These are phyloP conservation scores for Fistulifera solaris DNA, from an alignment of 108 stramenopile genomes.

Conservation along the genomic window DNA sequence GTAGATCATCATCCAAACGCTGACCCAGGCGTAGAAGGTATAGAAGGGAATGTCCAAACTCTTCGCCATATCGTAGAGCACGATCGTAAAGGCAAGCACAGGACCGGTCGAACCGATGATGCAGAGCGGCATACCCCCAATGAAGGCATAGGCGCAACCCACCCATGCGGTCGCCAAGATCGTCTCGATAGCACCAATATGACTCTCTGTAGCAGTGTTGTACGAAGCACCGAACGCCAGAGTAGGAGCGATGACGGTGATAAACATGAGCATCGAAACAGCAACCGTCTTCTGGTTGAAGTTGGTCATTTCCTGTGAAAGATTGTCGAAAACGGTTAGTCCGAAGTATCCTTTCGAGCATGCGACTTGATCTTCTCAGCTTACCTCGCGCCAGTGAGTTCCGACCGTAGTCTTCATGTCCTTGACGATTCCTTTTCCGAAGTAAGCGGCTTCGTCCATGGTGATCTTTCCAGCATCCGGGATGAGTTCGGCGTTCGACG, in stretches of 20 bases:
- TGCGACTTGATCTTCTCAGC: background rate
- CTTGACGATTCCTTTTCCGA: slow-evolving; percentile 29
- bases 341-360: too few species aligned
- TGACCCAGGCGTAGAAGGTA: slow-evolving; percentile 29
- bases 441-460: slow-evolving; percentile 13
- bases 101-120: slow-evolving; percentile 45
- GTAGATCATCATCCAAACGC: slow-evolving; percentile 23
- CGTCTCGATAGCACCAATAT: slow-evolving; percentile 45
- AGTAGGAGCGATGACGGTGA: slow-evolving; percentile 70
- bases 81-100: slow-evolving; percentile 28
- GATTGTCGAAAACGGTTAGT: too few species aligned
- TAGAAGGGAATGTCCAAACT: slow-evolving; percentile 33
- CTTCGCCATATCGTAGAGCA: slow-evolving; percentile 23
- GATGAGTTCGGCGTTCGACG: background rate
- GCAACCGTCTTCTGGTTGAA: slow-evolving; percentile 39
- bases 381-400: slow-evolving; percentile 16
- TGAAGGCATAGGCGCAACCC: slow-evolving; percentile 23
- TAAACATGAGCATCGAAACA: slow-evolving; percentile 56
- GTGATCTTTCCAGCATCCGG: background rate
- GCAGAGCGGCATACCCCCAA: slow-evolving; percentile 31
- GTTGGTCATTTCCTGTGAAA: slow-evolving; percentile 34
- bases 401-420: slow-evolving; percentile 26
- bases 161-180: slow-evolving; percentile 37
- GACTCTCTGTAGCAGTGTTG: slow-evolving; percentile 39
- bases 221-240: slow-evolving; percentile 43